Evolutionary conservation across 345 rosid species (phyloP).

Genomic region (Melastoma malabathricum): DNA sequence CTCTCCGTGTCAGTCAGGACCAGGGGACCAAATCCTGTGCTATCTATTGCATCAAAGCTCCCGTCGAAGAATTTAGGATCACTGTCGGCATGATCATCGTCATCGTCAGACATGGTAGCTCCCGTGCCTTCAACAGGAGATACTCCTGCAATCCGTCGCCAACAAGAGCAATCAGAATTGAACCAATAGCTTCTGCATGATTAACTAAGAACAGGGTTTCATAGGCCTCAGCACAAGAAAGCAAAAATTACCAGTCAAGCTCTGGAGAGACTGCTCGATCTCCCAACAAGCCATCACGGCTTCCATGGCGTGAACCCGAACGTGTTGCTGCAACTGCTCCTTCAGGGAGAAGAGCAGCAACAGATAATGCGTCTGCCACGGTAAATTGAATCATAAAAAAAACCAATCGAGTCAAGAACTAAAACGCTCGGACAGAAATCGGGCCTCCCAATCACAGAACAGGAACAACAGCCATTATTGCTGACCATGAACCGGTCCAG

Average conservation of each 20-base stretch:
- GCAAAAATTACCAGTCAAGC: conserved; percentile 59
- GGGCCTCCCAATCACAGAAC: not conserved
- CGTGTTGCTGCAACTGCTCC: conserved; percentile 96
- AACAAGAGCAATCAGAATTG: not conserved
- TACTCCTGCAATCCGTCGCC: conserved; percentile 31
- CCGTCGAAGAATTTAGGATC: conserved; percentile 42
- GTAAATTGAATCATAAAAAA: not conserved
- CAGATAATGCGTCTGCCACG: conserved; percentile 73
- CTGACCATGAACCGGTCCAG: conserved; percentile 97
- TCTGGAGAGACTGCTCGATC: conserved; percentile 88
- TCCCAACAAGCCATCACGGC: conserved; percentile 99
- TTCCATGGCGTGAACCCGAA: conserved; percentile 98
- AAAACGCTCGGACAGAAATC: not conserved
- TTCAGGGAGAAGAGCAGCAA: conserved; percentile 81
- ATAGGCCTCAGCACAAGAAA: not conserved
- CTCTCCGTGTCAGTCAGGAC: conserved; percentile 74
- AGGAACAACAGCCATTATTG: too few relatives aligned
- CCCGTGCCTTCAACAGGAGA: conserved; percentile 75
- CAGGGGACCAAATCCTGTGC: conserved; percentile 78
- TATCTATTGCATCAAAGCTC: conserved; percentile 36
- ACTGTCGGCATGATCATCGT: conserved; percentile 62
- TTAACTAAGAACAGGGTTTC: too few relatives aligned
- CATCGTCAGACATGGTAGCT: conserved; percentile 86
- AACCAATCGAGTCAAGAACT: not conserved
- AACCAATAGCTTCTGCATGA: too few relatives aligned